Percentiles rank a stretch among this genome's conserved stretches.
phyloP scores from a whole-genome alignment of 2,329 filamentous ascomycete genomes.

The Lachnellula subtilissima region DNA sequence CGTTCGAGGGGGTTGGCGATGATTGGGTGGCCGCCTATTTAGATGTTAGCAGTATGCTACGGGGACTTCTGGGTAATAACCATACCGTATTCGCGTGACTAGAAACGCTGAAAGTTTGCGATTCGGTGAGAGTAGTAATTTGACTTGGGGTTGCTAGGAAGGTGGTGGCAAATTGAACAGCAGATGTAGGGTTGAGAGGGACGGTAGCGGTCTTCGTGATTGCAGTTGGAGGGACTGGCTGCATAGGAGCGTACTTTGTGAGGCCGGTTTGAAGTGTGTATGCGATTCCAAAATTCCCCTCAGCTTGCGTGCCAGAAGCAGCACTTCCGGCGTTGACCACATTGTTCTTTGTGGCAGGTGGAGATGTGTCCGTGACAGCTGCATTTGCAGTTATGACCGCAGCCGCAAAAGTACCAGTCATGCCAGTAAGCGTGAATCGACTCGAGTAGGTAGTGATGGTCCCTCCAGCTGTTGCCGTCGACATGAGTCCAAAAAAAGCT shows the following conservation, averaged over 20 bases:
- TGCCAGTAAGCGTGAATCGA: conserved; percentile 59
- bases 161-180: conserved; percentile 31
- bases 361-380: conserved; percentile 35
- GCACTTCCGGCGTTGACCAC: conserved; percentile 10
- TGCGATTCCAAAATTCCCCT: conserved; percentile 25
- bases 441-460: conserved; percentile 54
- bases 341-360: conserved; percentile 27
- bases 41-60: conserved; percentile 13
- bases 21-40: conserved; percentile 26
- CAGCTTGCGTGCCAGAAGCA: conserved; percentile 7
- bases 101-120: conserved; percentile 31
- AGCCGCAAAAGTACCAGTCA: conserved; percentile 55
- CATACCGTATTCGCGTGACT: conserved; percentile 35
- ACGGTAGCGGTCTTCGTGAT: conserved; percentile 36
- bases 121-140: conserved; percentile 34
- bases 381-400: conserved; percentile 34
- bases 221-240: conserved; percentile 32
- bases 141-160: conserved; percentile 29
- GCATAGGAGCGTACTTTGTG: conserved; percentile 38
- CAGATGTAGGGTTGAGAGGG: conserved; percentile 34
- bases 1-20: conserved; percentile 27
- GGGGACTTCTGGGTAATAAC: background rate
- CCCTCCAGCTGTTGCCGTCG: conserved; percentile 48
- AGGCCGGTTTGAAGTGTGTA: conserved; percentile 34
- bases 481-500: conserved; percentile 57